Evolutionary conservation across 768 basidiomycete genomes (phyloP), one percentile per base, ranked within the genome.

Genomic region (Calocera viscosa): DNA sequence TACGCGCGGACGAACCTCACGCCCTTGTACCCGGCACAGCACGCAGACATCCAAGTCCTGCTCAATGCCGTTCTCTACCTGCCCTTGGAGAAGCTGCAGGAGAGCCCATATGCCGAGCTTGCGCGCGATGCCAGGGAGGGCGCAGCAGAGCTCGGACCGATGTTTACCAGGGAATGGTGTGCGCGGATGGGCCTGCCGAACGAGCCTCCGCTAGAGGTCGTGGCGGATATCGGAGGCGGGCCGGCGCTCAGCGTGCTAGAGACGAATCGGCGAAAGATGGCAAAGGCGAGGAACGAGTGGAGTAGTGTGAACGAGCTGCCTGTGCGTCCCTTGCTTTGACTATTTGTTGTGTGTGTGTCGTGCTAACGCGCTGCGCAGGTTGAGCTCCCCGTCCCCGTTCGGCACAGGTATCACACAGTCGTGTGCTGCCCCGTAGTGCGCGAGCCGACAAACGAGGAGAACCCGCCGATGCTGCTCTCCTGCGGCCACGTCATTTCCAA

Each of bases 391-490:
- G 74, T 98, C 12, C 84, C 89, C 0, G 81, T 90, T 1, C 86
- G 90, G 70, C 89, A 94, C 72, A 82, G 93, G 32, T 98, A 94
- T 76, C 96, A 99, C 75, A 96, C 94, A 0, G 89, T 98, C 67
- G 98, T 99, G 75, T 87, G 93, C 60, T 99, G 96, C 76, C 91
- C 96, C 0, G 96, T 99, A 24, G 95, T 93, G 10, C 98, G 97
- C 77, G 95, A 98, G 72, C 95, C 96, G 77, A 87, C 93, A 26
- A 94, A 91, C 2, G 89, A 91, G 65, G 76, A 82, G 67, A 99
- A 99, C 75, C 96, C 94, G 10, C 95, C 96, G 0, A 96, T 96
- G 92, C 94, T 97, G 90, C 88, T 99, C 82, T 78, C 80, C 2
- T 98, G 96, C 74, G 96, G 95, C 1, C 96, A 99, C 76, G 94